Conservation (phyloP, 768 basidiomycete species). For the Russula sp. region DNA sequence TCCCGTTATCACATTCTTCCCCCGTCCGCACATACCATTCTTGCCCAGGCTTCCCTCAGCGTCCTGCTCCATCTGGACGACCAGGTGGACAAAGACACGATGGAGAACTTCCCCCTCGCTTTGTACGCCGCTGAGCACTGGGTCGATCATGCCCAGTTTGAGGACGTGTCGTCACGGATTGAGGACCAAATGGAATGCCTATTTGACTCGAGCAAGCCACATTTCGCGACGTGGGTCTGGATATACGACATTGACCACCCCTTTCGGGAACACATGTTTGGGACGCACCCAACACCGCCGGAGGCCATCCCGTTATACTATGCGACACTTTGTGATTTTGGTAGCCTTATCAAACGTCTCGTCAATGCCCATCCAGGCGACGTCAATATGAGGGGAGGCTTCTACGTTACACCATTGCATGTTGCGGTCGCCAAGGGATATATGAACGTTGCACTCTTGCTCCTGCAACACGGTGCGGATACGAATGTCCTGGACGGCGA, state of each 20-base stretch:
- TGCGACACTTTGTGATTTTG: background rate
- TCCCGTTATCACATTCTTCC: background rate
- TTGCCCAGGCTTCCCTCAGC: slow-evolving; percentile 2
- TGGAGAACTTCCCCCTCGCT: background rate
- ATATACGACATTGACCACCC: background rate
- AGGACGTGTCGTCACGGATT: background rate
- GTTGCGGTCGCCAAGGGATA: background rate
- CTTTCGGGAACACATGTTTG: background rate
- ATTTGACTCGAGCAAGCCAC: background rate
- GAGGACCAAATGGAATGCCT: background rate
- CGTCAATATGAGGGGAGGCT: background rate
- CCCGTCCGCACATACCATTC: background rate
- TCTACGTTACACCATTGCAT: background rate
- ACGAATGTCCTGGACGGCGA: background rate
- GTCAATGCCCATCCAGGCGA: background rate
- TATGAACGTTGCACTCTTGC: background rate
- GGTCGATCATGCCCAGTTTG: background rate
- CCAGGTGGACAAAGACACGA: background rate
- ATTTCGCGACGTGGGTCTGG: slow-evolving; percentile 4
- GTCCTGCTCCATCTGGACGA: background rate
- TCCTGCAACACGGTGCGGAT: background rate
- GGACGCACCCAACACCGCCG: background rate
- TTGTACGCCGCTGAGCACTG: background rate
- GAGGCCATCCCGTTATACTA: background rate
- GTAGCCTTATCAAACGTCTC: background rate